phyloP scores from a whole-genome alignment of 768 basidiomycete genomes.

The Naematelia aurantialba region DNA sequence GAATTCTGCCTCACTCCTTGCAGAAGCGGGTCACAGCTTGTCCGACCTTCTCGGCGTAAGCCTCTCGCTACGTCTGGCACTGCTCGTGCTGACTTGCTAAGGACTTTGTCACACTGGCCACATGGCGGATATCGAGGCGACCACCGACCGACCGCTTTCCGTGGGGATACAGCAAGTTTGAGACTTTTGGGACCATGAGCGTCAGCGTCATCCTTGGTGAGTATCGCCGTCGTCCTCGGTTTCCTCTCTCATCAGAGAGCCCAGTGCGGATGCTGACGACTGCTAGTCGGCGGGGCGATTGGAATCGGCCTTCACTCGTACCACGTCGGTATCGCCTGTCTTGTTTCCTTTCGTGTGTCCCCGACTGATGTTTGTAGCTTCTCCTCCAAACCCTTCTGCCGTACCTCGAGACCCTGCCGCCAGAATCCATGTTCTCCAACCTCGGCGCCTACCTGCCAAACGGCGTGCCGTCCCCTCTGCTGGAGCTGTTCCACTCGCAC shows the following conservation, averaged over 20 bases:
- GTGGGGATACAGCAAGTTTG: constrained; percentile 63
- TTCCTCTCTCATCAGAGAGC: constrained; percentile 47
- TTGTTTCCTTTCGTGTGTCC: background rate
- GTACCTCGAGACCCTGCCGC: constrained; percentile 62
- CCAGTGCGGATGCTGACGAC: constrained; percentile 57
- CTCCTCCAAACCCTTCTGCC: constrained; percentile 69
- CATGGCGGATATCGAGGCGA: constrained; percentile 77
- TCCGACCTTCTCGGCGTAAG: constrained; percentile 47
- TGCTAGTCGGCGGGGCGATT: constrained; percentile 41
- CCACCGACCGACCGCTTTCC: constrained; percentile 66
- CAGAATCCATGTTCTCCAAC: constrained; percentile 54
- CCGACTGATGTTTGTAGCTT: constrained; percentile 54
- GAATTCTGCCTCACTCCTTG: constrained; percentile 85
- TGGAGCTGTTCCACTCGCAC: constrained; percentile 50
- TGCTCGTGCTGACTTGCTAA: constrained; percentile 3
- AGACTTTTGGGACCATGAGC: constrained; percentile 87
- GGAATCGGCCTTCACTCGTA: constrained; percentile 78
- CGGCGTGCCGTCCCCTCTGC: constrained; percentile 45
- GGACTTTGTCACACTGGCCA: constrained; percentile 85
- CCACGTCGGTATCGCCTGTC: constrained; percentile 35
- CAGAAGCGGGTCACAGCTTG: constrained; percentile 79
- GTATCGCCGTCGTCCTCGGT: constrained; percentile 52
- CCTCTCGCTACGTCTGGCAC: constrained; percentile 8
- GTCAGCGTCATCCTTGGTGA: constrained; percentile 70
- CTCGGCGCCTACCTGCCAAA: constrained; percentile 42